Conservation (phyloP, 352 stramenopile genomes). For the Pythium chondricola region DNA sequence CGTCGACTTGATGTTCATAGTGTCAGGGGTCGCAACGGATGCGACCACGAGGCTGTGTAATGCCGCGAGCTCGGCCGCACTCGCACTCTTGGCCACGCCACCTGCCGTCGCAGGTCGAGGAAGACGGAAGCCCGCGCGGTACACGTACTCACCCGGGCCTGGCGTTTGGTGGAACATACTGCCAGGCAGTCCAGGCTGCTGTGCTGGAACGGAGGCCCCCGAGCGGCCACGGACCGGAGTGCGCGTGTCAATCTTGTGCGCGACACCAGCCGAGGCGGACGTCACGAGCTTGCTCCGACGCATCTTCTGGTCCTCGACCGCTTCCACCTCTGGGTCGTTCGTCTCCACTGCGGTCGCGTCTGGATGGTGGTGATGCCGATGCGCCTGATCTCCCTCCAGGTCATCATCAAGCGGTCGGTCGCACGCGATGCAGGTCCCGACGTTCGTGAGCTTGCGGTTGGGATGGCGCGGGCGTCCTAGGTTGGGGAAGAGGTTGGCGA, state of each 20-base stretch:
- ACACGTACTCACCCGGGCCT: conserved; percentile 45
- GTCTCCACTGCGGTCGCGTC: conserved; percentile 7
- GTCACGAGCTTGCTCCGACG: conserved; percentile 21
- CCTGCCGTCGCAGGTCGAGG: conserved; percentile 16
- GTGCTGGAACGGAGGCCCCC: conserved; percentile 21
- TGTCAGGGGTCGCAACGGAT: neutral
- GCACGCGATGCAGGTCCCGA: conserved; percentile 58
- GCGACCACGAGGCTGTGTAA: conserved; percentile 6
- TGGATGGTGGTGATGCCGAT: neutral
- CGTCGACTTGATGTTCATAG: neutral
- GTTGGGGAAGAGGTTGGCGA: conserved; percentile 62
- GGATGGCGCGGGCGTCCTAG: conserved; percentile 27
- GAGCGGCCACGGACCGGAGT: conserved; percentile 38
- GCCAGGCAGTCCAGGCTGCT: conserved; percentile 17
- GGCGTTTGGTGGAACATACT: conserved; percentile 31
- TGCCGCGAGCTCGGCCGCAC: neutral
- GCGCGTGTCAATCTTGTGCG: conserved; percentile 45
- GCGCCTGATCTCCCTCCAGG: conserved; percentile 24
- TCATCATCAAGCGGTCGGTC: conserved; percentile 46
- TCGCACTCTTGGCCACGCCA: conserved; percentile 1
- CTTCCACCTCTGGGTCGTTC: conserved; percentile 12
- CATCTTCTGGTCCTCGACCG: conserved; percentile 29
- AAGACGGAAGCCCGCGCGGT: conserved; percentile 53
- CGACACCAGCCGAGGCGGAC: conserved; percentile 9
- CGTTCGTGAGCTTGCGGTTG: conserved; percentile 13